Base-by-base conservation (phyloP, 139 green algal genomes). In the Chlamydomonas sp. region DNA sequence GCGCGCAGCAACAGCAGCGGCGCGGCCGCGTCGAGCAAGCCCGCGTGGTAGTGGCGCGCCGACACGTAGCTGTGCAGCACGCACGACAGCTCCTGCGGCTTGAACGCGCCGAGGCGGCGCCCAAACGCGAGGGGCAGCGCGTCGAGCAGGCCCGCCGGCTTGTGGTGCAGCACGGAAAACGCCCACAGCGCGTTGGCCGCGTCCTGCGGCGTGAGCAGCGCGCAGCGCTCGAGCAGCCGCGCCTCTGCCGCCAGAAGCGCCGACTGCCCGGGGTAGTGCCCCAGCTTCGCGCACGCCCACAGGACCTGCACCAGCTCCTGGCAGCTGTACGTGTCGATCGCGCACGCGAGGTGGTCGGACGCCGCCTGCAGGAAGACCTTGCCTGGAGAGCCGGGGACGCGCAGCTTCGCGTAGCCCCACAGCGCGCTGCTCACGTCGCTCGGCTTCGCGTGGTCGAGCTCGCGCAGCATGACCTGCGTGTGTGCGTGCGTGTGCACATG, bases 281-380 rank as follows among this genome's bases (percentile, higher is more conserved):
- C 13, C 26, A 81, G 75, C 20, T 43, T 65, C 33, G 48, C 70
- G 16, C 74, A 38, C 48, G 70, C n/a, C 75, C 75, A 81, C 47
- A 81, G 48, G 20, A 74, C 28, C 36, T 59, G 63, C 34, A 13
- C 30, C 36, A 81, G 70, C 58, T 81, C 75, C 69, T 76, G 70
- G 5, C 48, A 5, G 33, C 16, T 31, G 26, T 6, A 67, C 10
- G 22, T 29, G 28, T 57, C 10, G 5, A 48, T 62, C 20, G 20
- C 28, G 28, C 31, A 57, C 16, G 37, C 6, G 3, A 60, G 6
- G 2, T 35, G 49, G 10, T 69, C 38, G 31, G 8, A 69, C 20
- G 70, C 33, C n/a, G 70, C 75, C 35, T 49, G 28, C 20, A 81
- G 22, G 33, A 73, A 71, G 22, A 62, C 29, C 20, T 65, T 37